Percentiles rank a stretch among this genome's conserved stretches.
These are phyloP conservation scores for Candida nanaspora DNA, from an alignment of 805 yeast genomes.

Conservation along the genomic window DNA sequence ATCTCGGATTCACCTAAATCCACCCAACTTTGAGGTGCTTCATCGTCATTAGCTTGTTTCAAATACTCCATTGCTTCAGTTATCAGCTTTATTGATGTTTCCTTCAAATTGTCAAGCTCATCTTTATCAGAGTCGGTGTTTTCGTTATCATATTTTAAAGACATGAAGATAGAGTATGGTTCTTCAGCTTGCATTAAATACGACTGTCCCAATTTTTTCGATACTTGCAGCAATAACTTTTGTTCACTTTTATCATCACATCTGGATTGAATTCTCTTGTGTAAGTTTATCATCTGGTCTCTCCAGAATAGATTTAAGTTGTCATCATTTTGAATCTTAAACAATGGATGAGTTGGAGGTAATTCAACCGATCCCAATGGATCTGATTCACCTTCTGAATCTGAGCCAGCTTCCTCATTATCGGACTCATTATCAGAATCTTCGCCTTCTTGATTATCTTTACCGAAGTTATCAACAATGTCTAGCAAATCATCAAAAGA, in stretches of 20 bases:
- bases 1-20: slow-evolving; percentile 82
- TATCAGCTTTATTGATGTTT: slow-evolving; percentile 11
- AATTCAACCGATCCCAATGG: slow-evolving; percentile 33
- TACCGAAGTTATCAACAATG: slow-evolving; percentile 59
- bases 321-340: slow-evolving; percentile 28
- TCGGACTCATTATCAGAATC: slow-evolving; percentile 56
- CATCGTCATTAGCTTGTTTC: slow-evolving; percentile 53
- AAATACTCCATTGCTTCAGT: slow-evolving; percentile 51
- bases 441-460: slow-evolving; percentile 48
- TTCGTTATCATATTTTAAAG: slow-evolving; percentile 52
- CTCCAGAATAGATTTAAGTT: slow-evolving; percentile 52
- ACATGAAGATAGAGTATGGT: slow-evolving; percentile 47
- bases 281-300: slow-evolving; percentile 30
- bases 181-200: slow-evolving; percentile 58
- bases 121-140: slow-evolving; percentile 19
- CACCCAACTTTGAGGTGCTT: slow-evolving; percentile 77
- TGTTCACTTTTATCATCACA: slow-evolving; percentile 5
- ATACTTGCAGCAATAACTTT: slow-evolving; percentile 21
- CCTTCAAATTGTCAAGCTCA: neutral
- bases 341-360: slow-evolving; percentile 50
- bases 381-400: slow-evolving; percentile 21
- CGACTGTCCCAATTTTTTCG: slow-evolving; percentile 51
- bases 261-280: slow-evolving; percentile 27
- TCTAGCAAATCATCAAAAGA: slow-evolving; percentile 63
- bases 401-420: slow-evolving; percentile 23